Conservation (phyloP, 257 asterid genomes). For the Hygrophila difformis region DNA sequence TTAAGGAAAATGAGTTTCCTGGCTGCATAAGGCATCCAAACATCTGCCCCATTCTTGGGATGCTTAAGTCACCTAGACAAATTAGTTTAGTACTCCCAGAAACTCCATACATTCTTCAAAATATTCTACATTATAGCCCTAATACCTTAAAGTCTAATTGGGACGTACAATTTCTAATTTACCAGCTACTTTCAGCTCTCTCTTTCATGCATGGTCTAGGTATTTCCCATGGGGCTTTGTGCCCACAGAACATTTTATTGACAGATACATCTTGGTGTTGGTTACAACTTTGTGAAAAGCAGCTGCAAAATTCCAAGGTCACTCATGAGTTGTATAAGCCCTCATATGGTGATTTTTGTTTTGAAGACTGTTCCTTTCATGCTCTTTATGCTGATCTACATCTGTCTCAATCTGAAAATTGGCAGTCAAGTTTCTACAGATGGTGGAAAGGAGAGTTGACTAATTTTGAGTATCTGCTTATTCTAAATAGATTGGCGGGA, state of each 20-base stretch:
- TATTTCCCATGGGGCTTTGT: constrained; percentile 52
- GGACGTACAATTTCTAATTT: constrained; percentile 52
- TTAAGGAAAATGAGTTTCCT: constrained; percentile 52
- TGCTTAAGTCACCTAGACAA: constrained; percentile 47
- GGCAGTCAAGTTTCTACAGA: constrained; percentile 62
- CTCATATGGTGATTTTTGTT: constrained; percentile 30
- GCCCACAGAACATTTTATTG: constrained; percentile 65
- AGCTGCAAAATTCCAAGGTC: constrained; percentile 27
- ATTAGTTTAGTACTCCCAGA: constrained; percentile 53
- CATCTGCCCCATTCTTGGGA: constrained; percentile 66
- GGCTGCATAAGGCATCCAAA: constrained; percentile 97
- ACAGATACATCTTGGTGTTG: constrained; percentile 79
- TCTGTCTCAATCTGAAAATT: constrained; percentile 43
- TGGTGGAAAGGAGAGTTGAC: constrained; percentile 94
- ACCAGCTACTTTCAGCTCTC: constrained; percentile 80
- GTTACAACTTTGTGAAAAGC: constrained; percentile 49
- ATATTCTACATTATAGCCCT: constrained; percentile 63
- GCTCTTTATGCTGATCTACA: constrained; percentile 57
- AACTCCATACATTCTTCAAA: constrained; percentile 64
- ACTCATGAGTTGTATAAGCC: constrained; percentile 18
- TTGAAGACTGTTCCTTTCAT: constrained; percentile 45
- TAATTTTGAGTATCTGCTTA: constrained; percentile 86
- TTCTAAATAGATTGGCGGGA: constrained; percentile 80
- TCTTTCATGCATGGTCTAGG: constrained; percentile 85
- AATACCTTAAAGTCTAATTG: constrained; percentile 68